These are phyloP conservation scores for Ogataea pignaliae DNA, from an alignment of 805 yeast genomes.

Conservation along the genomic window DNA sequence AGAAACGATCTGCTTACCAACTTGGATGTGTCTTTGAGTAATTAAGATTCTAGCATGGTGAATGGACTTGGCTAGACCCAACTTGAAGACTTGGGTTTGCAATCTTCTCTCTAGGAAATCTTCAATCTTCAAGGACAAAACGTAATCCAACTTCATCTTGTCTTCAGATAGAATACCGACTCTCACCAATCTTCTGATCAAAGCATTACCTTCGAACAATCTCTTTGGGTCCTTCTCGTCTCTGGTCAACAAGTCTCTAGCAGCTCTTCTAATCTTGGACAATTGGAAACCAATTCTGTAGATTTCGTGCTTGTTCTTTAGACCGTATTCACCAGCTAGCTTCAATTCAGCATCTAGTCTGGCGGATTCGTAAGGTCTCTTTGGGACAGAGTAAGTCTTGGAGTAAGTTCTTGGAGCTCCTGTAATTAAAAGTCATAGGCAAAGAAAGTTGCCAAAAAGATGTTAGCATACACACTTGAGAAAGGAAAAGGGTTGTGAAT, in stretches of 20 bases:
- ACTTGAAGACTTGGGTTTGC: constrained; percentile 99
- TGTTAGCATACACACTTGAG: constrained; percentile 14
- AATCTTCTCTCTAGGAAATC: constrained; percentile 99
- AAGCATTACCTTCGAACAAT: constrained; percentile 99
- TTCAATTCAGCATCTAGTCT: constrained; percentile 99
- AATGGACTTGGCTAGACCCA: constrained; percentile 98
- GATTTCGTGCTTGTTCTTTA: constrained; percentile 99
- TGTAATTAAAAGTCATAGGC: constrained; percentile 20
- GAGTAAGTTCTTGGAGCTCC: constrained; percentile 99
- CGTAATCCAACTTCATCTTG: constrained; percentile 99
- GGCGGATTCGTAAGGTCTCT: constrained; percentile 98
- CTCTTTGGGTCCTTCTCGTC: constrained; percentile 99
- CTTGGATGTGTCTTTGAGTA: constrained; percentile 98
- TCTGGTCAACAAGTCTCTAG: constrained; percentile 99
- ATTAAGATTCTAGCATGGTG: constrained; percentile 99
- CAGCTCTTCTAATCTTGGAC: constrained; percentile 99
- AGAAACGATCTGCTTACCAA: constrained; percentile 98
- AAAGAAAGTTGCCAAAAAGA: not conserved
- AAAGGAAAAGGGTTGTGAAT: not conserved
- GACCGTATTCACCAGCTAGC: constrained; percentile 99
- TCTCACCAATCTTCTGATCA: constrained; percentile 99
- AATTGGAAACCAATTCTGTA: constrained; percentile 99
- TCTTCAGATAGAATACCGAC: constrained; percentile 98
- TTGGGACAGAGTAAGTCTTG: constrained; percentile 99
- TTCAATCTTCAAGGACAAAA: constrained; percentile 94